Base-by-base conservation (phyloP, 2,329 filamentous ascomycete species). In the Penicillium sclerotiorum region DNA sequence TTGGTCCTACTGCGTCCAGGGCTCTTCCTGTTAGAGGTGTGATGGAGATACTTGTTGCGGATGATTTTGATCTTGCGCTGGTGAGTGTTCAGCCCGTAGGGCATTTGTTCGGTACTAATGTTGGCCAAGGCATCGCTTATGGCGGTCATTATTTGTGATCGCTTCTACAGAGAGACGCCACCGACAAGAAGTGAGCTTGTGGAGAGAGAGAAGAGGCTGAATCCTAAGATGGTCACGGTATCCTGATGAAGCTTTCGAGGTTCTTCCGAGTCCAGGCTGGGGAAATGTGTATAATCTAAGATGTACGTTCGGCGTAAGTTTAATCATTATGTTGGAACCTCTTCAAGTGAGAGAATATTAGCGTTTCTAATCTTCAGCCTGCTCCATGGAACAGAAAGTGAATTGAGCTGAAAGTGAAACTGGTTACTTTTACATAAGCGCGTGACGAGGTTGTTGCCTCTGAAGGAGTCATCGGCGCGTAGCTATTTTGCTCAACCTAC, bases 1-100 rank as follows among this genome's bases (percentile, higher is more conserved):
- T n/a, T 33, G 30, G 3, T 23, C 23, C 17, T 36, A 13, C 37
- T 41, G 13, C n/a, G 28, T 8, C 15, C 44, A 28, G 18, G 9
- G 12, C 11, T 43, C 5, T 22, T n/a, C 45, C 50, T 2, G 36
- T 38, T n/a, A 45, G 53, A 8, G 15, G 17, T 13, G 37, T 51
- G 5, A 35, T 56, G 12, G 54, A 56, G 7, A 23, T 54, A 9
- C 33, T 51, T 5, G 54, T 56, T 1, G 54, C 51, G 4, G 48
- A 56, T n/a, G 45, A 36, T 0, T 54, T 55, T 45, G 54, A 56
- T 39, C 38, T 56, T 13, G 47, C 45, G 1, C 32, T 56, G 8
- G 54, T 55, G 11, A 49, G 53, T 35, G 4, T 11, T 36, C 33
- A 36, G n/a, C n/a, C 12, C 21, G n/a, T n/a, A n/a, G n/a, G n/a